These are phyloP conservation scores for Hypoxylon fuscum DNA, from an alignment of 495 filamentous ascomycete species.

Conservation along the genomic window DNA sequence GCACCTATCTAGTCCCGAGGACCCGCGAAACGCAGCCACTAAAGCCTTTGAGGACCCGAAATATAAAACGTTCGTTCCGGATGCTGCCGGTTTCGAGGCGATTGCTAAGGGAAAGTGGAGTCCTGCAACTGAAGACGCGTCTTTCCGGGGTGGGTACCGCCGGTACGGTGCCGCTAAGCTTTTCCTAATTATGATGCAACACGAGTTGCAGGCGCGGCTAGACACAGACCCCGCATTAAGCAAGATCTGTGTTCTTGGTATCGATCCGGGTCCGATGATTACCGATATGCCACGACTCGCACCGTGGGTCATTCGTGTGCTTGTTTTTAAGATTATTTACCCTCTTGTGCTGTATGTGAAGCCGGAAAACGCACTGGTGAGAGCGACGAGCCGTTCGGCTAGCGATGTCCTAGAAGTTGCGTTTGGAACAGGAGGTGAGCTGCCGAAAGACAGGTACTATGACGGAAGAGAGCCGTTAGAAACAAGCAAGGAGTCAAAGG, in stretches of 20 bases:
- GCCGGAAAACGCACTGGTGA: neutral
- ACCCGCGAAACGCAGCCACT: constrained; percentile 26
- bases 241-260: constrained; percentile 38
- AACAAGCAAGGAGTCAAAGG: constrained; percentile 13
- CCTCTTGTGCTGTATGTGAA: constrained; percentile 8
- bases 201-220: constrained; percentile 27
- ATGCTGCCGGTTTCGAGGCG: constrained; percentile 31
- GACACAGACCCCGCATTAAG: constrained; percentile 33
- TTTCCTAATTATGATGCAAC: constrained; percentile 48
- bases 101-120: constrained; percentile 50
- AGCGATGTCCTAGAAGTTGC: constrained; percentile 15
- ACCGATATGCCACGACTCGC: constrained; percentile 30
- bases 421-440: neutral
- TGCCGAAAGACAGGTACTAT: constrained; percentile 13
- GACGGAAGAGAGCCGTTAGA: constrained; percentile 3
- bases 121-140: constrained; percentile 33
- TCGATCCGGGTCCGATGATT: constrained; percentile 44
- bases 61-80: constrained; percentile 37
- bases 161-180: constrained; percentile 50
- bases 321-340: constrained; percentile 30
- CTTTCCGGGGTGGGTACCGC: constrained; percentile 40
- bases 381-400: constrained; percentile 3
- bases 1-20: constrained; percentile 20
- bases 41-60: constrained; percentile 27
- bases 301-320: constrained; percentile 31